Conservation (phyloP, 2,329 filamentous ascomycete genomes). For the Chrysosporium keratinophilum region DNA sequence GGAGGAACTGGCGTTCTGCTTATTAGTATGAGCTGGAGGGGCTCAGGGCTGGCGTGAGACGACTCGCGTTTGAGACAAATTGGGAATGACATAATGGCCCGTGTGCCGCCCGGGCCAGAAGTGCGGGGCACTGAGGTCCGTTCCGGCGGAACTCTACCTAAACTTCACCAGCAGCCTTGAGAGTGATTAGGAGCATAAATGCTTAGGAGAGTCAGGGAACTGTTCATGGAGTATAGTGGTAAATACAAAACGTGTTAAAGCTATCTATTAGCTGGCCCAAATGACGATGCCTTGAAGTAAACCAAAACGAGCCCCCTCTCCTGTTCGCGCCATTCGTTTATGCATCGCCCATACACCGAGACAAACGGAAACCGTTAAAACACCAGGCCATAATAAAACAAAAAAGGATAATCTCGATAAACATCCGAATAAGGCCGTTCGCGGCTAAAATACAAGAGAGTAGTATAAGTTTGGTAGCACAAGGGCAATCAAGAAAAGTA, state of each 20-base stretch:
- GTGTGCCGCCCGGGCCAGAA: neutral
- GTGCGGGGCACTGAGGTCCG: neutral
- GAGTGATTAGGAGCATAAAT: neutral
- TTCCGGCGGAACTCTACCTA: no score
- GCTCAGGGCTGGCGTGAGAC: neutral
- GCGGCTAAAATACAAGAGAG: neutral
- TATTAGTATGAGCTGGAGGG: neutral
- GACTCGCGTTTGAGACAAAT: neutral
- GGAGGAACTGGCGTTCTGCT: neutral
- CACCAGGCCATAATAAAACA: neutral
- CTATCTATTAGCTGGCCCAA: no score
- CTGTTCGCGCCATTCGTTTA: neutral
- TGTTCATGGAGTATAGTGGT: no score
- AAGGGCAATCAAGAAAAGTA: neutral
- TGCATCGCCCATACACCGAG: neutral
- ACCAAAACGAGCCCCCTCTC: neutral
- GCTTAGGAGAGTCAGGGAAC: no score
- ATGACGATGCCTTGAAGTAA: neutral
- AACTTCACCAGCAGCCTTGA: neutral
- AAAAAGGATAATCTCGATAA: neutral
- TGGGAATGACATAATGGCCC: neutral
- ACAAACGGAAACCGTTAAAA: neutral
- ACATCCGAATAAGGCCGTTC: neutral
- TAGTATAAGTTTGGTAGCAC: neutral
- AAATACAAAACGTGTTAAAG: no score